phyloP scores from a whole-genome alignment of 257 asterid genomes.

The Capsicum chinense region DNA sequence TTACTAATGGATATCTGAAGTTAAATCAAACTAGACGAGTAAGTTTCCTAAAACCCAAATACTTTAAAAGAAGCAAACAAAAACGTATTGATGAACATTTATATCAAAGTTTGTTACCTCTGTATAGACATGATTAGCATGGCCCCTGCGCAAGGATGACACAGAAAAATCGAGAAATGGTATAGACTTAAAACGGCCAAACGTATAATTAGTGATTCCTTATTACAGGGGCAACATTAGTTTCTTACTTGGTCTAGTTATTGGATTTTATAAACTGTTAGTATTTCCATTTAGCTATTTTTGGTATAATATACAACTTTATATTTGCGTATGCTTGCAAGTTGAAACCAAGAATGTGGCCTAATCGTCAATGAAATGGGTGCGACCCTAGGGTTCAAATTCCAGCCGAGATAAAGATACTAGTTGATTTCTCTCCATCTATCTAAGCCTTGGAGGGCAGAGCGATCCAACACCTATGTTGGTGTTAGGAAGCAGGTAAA shows the following conservation, averaged over 20 bases:
- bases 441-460: neutral
- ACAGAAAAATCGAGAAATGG: conserved; percentile 49
- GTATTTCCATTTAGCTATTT: neutral
- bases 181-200: neutral
- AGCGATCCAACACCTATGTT: neutral
- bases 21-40: neutral
- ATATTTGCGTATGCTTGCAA: neutral
- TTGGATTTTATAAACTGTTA: neutral
- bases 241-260: conserved; percentile 12
- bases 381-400: neutral
- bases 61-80: neutral
- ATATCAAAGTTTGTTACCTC: neutral
- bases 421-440: neutral
- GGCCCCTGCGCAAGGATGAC: conserved; percentile 57
- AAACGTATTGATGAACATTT: neutral
- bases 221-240: neutral
- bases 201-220: neutral
- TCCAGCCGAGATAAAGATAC: neutral
- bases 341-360: neutral
- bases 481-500: neutral
- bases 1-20: neutral
- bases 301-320: neutral
- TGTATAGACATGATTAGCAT: conserved; percentile 30
- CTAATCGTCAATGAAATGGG: neutral
- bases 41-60: neutral